These are phyloP conservation scores for Isabelozyma heimii DNA, from an alignment of 805 yeast species.

Conservation along the genomic window DNA sequence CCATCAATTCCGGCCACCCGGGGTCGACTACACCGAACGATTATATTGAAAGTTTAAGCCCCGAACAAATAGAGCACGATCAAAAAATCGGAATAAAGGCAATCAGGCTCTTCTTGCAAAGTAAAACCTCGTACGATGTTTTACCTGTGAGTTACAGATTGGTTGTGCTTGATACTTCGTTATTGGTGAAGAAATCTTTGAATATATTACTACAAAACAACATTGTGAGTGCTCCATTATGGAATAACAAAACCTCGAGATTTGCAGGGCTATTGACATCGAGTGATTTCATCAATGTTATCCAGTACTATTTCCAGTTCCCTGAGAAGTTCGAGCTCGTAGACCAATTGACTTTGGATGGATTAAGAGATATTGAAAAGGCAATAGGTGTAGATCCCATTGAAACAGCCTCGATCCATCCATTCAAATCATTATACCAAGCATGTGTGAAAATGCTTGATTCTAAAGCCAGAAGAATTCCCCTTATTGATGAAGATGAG, in stretches of 20 bases:
- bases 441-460: slow-evolving; percentile 92
- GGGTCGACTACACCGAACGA: slow-evolving; percentile 38
- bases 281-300: slow-evolving; percentile 89
- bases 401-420: slow-evolving; percentile 86
- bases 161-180: slow-evolving; percentile 88
- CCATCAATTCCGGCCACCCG: background rate
- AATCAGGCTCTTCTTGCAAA: slow-evolving; percentile 77
- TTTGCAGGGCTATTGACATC: slow-evolving; percentile 95
- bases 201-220: slow-evolving; percentile 88
- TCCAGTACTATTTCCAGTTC: slow-evolving; percentile 86
- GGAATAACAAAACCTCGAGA: slow-evolving; percentile 85
- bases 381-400: slow-evolving; percentile 83
- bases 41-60: slow-evolving; percentile 37
- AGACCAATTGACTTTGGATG: slow-evolving; percentile 80
- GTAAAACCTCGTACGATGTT: slow-evolving; percentile 94
- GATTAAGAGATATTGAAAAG: slow-evolving; percentile 80
- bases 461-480: slow-evolving; percentile 87
- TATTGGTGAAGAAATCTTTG: slow-evolving; percentile 84
- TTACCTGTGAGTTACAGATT: slow-evolving; percentile 91
- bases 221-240: slow-evolving; percentile 93
- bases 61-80: slow-evolving; percentile 49
- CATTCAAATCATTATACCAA: slow-evolving; percentile 82
- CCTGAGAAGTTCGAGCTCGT: slow-evolving; percentile 88
- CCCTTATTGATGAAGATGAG: slow-evolving; percentile 91
- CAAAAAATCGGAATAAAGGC: slow-evolving; percentile 78